Evolutionary conservation across 208 protist species (phyloP), one percentile per base, ranked within the genome.

Genomic region (Porcisia deanei): DNA sequence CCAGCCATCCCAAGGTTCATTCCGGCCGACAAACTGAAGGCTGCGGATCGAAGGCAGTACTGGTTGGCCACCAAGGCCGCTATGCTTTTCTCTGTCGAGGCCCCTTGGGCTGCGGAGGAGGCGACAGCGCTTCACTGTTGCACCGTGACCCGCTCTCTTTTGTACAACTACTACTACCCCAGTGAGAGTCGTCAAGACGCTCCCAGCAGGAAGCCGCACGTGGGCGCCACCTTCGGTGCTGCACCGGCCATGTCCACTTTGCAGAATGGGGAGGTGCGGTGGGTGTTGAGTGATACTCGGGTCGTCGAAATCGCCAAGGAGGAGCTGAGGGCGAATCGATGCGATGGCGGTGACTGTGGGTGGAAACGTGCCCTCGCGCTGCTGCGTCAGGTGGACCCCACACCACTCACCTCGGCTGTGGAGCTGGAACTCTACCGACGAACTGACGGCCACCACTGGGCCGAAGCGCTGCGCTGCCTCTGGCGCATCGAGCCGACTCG

Each of bases 81-180:
- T 0, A 74, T 93, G 43, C 77, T 96, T 41, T 91, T 96, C 43
- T 80, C 86, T 54, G 86, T 85, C 14, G 92, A 96, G 71, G 85
- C 78, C 82, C 72, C 82, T 2, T 54, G 73, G 8, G 85, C 84
- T 18, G 69, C 77, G 9, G 89, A 89, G 39, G 88, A 87, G 80
- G 88, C 84, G 6, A 94, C 87, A n/a, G 39, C 75, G 37, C 76
- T 96, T 39, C 85, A 90, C 76, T 91, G 81, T 76, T 82, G 75
- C 65, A 49, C 76, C 14, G 34, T 61, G 7, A 55, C 74, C 8
- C 79, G 69, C n/a, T 72, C 79, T 37, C 25, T 80, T 6, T 47
- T 88, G 30, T 65, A 60, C n/a, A 66, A 73, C 9, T 76, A 85
- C 58, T 75, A 75, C 55, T 73, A 68, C 30, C 69, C 76, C 41